Evolutionary conservation across 495 filamentous ascomycete species (phyloP), one percentile per base, ranked within the genome.

Genomic region (Tuber melanosporum): DNA sequence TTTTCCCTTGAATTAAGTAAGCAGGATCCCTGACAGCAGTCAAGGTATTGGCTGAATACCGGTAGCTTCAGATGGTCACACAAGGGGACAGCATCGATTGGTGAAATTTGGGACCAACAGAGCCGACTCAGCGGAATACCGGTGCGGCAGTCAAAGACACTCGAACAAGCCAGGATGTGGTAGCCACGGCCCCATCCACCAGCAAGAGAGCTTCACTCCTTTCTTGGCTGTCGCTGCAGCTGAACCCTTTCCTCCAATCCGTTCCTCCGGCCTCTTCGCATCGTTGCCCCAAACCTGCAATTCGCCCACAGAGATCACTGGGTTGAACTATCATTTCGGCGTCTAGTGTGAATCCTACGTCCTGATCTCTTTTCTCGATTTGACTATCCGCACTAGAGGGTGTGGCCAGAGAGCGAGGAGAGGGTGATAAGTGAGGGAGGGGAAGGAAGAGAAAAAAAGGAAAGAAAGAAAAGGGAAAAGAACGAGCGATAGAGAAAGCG

Each of bases 171-270:
- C 57, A 66, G 57, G 57, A 66, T 66, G 57, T 17, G 57, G 57
- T 36, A 36, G 57, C 26, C 6, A 14, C 26, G 26, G n/a, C 12
- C 1, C 10, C n/a, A 32, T 57, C n/a, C 9, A 62, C 52, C 52
- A 66, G 57, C 14, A 6, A 57, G 49, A 66, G 57, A 66, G 57
- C 7, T 17, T 26, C 14, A 32, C 26, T 32, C 57, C 12, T 66
- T 12, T 12, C 14, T 36, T 66, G 57, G 57, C 14, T 66, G 57
- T 36, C 32, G 57, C 57, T 36, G 57, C 57, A 66, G 26, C 57
- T 36, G 26, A 66, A 66, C 57, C 57, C 57, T 36, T 66, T 66
- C 57, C 57, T 66, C 57, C 57, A 14, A 66, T 66, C 36, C 57
- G 57, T 36, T 66, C 57, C 12, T 66, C 57, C 26, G 4, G 26